Conservation (phyloP, 176 grass and related monocot species). For the sorghum (Sorghum bicolor) region DNA sequence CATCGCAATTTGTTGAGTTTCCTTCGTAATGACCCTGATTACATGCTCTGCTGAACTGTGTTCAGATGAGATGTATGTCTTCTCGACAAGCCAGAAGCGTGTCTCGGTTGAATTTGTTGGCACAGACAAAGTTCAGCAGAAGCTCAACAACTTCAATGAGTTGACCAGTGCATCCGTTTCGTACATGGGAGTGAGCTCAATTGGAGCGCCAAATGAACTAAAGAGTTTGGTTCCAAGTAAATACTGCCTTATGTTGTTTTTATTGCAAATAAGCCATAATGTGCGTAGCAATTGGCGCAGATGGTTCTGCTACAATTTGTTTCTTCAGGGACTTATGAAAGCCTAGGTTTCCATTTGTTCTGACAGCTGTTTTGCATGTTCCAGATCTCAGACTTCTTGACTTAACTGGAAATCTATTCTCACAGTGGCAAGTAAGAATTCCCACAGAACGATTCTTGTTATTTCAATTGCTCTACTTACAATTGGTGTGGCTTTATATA, state of each 20-base stretch:
- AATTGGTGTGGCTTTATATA: not conserved
- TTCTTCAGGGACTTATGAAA: not conserved
- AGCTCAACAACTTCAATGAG: slow-evolving; percentile 74
- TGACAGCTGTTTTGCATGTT: slow-evolving; percentile 41
- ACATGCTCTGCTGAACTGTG: not conserved
- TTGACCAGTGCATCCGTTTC: slow-evolving; percentile 58
- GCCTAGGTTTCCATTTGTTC: no score
- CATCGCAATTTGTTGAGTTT: not conserved
- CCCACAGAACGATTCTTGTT: not conserved
- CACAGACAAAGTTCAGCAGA: slow-evolving; percentile 80
- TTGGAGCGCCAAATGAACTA: slow-evolving; percentile 47
- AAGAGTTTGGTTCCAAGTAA: slow-evolving; percentile 70
- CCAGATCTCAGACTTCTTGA: slow-evolving; percentile 85
- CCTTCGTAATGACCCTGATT: not conserved
- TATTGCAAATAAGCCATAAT: not conserved
- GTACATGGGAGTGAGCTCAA: slow-evolving; percentile 79
- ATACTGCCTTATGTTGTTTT: not conserved
- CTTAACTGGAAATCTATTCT: slow-evolving; percentile 93
- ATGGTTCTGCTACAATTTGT: not conserved
- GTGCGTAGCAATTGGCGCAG: not conserved
- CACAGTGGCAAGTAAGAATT: slow-evolving; percentile 74
- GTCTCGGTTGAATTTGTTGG: slow-evolving; percentile 81
- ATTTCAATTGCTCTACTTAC: not conserved
- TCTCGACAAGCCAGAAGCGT: slow-evolving; percentile 78
- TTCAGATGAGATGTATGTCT: slow-evolving; percentile 96